A percentile compares a stretch with the other conserved stretches of the same genome.
Conservation (phyloP, 768 basidiomycete genomes). For the Termitomyces sp. region DNA sequence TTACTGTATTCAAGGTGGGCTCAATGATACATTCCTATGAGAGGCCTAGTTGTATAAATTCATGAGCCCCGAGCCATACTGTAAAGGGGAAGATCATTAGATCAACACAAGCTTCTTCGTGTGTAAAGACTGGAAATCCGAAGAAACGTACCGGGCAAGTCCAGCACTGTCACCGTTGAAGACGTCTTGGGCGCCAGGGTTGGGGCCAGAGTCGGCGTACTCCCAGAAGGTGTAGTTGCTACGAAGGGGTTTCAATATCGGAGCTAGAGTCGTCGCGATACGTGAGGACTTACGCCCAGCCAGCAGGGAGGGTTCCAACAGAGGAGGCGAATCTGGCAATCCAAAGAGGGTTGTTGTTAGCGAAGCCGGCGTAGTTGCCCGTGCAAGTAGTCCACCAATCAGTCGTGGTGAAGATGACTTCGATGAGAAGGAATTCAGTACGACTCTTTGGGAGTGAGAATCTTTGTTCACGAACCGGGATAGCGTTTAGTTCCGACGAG, state of each 20-base stretch:
- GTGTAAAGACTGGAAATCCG: neutral
- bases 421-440: neutral
- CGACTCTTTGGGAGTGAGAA: neutral
- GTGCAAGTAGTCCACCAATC: conserved; percentile 72
- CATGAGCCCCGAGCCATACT: conserved; percentile 15
- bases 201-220: conserved; percentile 51
- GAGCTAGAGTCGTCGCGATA: neutral
- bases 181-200: conserved; percentile 56
- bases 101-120: neutral
- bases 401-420: conserved; percentile 63
- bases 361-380: conserved; percentile 53
- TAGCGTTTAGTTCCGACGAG: conserved; percentile 43
- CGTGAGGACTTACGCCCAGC: conserved; percentile 42
- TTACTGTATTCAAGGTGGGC: neutral
- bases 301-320: conserved; percentile 55
- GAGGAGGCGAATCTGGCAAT: conserved; percentile 51
- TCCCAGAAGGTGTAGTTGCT: conserved; percentile 61
- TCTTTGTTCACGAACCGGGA: conserved; percentile 31
- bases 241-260: neutral
- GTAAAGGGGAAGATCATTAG: no score
- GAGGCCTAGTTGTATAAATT: neutral
- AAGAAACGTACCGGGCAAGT: conserved; percentile 32
- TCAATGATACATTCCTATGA: neutral
- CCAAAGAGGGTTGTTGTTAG: conserved; percentile 55
- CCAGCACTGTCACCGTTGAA: conserved; percentile 54